Percentiles rank a stretch among this genome's conserved stretches.
Conservation (phyloP, 176 grass and related monocot species). For the Avena eriantha region DNA sequence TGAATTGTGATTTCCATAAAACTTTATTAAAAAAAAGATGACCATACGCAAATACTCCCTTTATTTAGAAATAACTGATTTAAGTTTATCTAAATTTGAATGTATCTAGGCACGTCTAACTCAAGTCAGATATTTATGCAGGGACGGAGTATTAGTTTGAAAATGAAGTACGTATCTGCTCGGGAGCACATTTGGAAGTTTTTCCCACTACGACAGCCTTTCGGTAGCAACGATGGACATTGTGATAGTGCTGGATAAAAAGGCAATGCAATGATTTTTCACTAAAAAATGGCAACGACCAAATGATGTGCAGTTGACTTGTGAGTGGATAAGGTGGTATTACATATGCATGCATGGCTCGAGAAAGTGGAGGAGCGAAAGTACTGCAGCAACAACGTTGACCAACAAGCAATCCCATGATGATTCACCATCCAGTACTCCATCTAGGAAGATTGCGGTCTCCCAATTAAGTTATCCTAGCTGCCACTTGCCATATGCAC, state of each 20-base stretch:
- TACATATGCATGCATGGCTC: neutral
- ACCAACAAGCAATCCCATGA: neutral
- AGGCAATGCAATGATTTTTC: neutral
- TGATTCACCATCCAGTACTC: slow-evolving; percentile 6
- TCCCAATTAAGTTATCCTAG: neutral
- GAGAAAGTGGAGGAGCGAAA: neutral
- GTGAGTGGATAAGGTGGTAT: neutral
- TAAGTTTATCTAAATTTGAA: too few species aligned
- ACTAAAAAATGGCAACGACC: neutral
- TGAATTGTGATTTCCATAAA: too few species aligned
- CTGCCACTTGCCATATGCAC: neutral
- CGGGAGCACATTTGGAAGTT: too few species aligned
- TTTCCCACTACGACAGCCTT: neutral
- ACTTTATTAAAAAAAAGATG: too few species aligned
- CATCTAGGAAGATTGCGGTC: neutral
- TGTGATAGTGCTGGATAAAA: neutral
- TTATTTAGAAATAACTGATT: too few species aligned
- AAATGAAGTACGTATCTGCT: too few species aligned
- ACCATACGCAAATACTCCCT: too few species aligned
- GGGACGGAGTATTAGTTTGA: too few species aligned
- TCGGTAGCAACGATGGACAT: neutral
- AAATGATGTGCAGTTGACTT: neutral
- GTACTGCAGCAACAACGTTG: neutral
- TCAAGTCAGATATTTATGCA: too few species aligned
- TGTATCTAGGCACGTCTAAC: too few species aligned